Evolutionary conservation across 257 asterid species (phyloP).

Genomic region (Solanum sitiens): DNA sequence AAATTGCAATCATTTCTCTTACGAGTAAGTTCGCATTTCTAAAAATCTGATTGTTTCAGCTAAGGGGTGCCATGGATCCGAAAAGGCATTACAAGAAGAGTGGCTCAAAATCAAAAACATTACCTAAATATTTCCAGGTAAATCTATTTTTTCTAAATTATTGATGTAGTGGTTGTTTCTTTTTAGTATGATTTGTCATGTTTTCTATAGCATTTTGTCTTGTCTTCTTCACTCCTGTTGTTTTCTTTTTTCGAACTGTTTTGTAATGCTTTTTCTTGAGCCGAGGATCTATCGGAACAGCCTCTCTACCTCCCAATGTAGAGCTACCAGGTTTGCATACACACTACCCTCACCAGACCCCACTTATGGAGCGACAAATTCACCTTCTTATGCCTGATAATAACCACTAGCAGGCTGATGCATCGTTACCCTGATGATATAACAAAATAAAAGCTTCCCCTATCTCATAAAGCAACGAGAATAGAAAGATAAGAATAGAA

Average conservation of each 20-base stretch:
- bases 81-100: slow-evolving; percentile 81
- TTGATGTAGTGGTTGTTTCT: not conserved
- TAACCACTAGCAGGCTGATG: not conserved
- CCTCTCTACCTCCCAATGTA: not conserved
- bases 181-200: not conserved
- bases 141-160: slow-evolving; percentile 2
- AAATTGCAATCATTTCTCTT: not conserved
- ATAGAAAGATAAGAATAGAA: not conserved
- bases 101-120: slow-evolving; percentile 52
- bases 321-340: not conserved
- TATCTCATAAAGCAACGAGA: not conserved
- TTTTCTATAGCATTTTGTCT: not conserved
- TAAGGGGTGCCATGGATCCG: slow-evolving; percentile 73
- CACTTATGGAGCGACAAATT: not conserved
- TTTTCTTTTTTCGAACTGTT: not conserved
- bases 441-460: not conserved
- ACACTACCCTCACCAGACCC: not conserved
- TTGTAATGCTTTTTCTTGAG: not conserved
- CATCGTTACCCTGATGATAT: not conserved
- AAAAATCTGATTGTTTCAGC: slow-evolving; percentile 25
- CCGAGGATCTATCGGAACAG: not conserved
- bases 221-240: not conserved
- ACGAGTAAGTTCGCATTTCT: not conserved
- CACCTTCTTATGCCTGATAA: not conserved
- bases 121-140: slow-evolving; percentile 93